Evolutionary conservation across 108 stramenopile genomes (phyloP).

Genomic region (Cyclotella kingstonii): DNA sequence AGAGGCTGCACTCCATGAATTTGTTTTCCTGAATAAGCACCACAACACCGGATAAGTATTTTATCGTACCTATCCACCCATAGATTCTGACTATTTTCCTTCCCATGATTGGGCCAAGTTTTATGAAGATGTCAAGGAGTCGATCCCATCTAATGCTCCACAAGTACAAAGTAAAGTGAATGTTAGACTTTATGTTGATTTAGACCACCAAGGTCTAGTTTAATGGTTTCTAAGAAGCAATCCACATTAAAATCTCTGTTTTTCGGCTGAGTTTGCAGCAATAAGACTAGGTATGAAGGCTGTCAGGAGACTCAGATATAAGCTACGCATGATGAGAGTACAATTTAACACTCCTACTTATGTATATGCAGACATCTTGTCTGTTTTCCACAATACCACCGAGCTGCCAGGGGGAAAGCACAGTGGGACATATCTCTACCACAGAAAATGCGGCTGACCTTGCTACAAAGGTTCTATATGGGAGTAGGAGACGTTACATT

Average conservation of each 20-base stretch:
- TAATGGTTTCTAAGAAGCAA: conserved; percentile 23
- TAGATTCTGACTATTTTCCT: too few relatives aligned
- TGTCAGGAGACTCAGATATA: conserved; percentile 30
- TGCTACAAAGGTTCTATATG: too few relatives aligned
- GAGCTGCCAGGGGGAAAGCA: too few relatives aligned
- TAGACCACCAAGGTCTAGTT: conserved; percentile 19
- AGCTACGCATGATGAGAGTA: conserved; percentile 33
- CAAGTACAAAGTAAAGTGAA: conserved; percentile 1
- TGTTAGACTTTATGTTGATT: conserved; percentile 7
- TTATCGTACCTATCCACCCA: conserved; percentile 18
- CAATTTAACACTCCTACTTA: conserved; percentile 17
- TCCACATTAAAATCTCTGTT: conserved; percentile 12
- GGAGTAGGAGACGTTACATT: too few relatives aligned
- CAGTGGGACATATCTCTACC: too few relatives aligned
- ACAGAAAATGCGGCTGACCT: too few relatives aligned
- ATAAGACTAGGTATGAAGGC: conserved; percentile 17
- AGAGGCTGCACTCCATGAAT: conserved; percentile 30
- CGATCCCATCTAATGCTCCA: conserved; percentile 12
- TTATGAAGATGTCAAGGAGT: too few relatives aligned
- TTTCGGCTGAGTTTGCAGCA: too few relatives aligned
- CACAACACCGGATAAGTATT: conserved; percentile 26
- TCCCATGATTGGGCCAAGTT: too few relatives aligned
- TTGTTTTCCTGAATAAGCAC: conserved; percentile 27
- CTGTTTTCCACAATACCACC: too few relatives aligned
- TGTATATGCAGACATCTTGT: conserved; percentile 17